Conservation (phyloP, 2,329 filamentous ascomycete genomes). For the Rosellinia necatrix region DNA sequence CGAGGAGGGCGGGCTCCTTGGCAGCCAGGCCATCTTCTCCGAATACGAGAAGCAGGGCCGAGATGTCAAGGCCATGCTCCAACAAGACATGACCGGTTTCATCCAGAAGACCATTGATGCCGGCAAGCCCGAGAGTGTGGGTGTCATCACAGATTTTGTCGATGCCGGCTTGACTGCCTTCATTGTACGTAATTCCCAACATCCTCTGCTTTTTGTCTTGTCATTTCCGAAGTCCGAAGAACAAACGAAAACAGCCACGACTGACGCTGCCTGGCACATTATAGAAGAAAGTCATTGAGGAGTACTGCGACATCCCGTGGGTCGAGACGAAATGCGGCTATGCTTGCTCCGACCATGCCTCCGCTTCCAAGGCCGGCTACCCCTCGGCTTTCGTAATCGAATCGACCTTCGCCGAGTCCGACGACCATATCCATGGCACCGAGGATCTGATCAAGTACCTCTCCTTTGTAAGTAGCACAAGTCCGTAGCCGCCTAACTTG, state of each 20-base stretch:
- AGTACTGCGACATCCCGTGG: constrained; percentile 88
- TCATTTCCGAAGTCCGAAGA: background rate
- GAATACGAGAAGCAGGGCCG: constrained; percentile 73
- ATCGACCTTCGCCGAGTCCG: constrained; percentile 67
- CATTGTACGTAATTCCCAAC: constrained; percentile 53
- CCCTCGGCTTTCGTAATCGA: constrained; percentile 79
- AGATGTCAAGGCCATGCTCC: constrained; percentile 92
- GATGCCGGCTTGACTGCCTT: constrained; percentile 82
- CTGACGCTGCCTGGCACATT: background rate
- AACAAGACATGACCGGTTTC: constrained; percentile 98
- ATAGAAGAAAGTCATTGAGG: constrained; percentile 75
- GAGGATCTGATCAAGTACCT: constrained; percentile 73
- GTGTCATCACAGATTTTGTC: constrained; percentile 91
- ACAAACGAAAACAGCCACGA: background rate
- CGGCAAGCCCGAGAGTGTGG: constrained; percentile 81
- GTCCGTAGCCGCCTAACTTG: background rate
- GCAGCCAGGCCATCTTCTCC: constrained; percentile 84
- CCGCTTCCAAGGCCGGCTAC: constrained; percentile 74
- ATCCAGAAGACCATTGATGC: constrained; percentile 81
- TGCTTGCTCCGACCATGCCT: constrained; percentile 77
- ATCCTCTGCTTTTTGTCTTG: background rate
- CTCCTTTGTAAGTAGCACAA: constrained; percentile 58
- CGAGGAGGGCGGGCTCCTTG: constrained; percentile 71
- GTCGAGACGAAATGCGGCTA: constrained; percentile 89
- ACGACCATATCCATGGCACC: constrained; percentile 72